phyloP scores from a whole-genome alignment of 2,329 filamentous ascomycete genomes.

The Lachnellula hyalina region DNA sequence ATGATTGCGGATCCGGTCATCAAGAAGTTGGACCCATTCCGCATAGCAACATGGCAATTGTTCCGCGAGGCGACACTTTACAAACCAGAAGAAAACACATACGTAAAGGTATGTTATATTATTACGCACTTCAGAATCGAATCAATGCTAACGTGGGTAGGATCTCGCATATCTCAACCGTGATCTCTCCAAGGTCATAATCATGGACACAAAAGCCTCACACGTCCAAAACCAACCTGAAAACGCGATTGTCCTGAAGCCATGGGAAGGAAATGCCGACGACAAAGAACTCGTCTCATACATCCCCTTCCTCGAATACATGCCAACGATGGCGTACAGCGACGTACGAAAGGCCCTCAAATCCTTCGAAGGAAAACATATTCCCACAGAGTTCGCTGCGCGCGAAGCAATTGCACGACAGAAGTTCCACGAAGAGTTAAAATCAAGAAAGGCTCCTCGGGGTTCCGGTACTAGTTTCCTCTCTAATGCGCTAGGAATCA shows the following conservation, averaged over 20 bases:
- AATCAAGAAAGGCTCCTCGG: slow-evolving; percentile 58
- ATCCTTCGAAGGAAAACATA: slow-evolving; percentile 83
- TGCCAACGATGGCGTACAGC: slow-evolving; percentile 85
- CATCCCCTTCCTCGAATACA: slow-evolving; percentile 96
- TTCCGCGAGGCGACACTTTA: slow-evolving; percentile 97
- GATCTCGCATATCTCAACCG: slow-evolving; percentile 98
- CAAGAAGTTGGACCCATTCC: slow-evolving; percentile 90
- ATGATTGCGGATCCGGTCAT: slow-evolving; percentile 82
- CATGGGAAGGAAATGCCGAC: slow-evolving; percentile 78
- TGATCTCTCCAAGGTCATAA: slow-evolving; percentile 88
- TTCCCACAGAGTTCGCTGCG: slow-evolving; percentile 83
- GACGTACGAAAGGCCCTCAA: slow-evolving; percentile 84
- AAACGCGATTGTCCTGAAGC: slow-evolving; percentile 86
- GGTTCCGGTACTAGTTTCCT: slow-evolving; percentile 63
- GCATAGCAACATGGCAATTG: slow-evolving; percentile 90
- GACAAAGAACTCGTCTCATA: slow-evolving; percentile 84
- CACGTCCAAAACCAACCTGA: slow-evolving; percentile 91
- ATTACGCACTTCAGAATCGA: background rate
- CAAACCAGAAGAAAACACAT: slow-evolving; percentile 73
- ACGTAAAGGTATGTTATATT: slow-evolving; percentile 75
- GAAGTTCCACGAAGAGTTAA: slow-evolving; percentile 75
- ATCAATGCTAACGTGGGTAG: slow-evolving; percentile 40
- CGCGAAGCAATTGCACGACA: slow-evolving; percentile 81
- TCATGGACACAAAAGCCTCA: slow-evolving; percentile 78
- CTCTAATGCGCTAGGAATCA: slow-evolving; percentile 70